Base-by-base conservation (phyloP, 2,329 filamentous ascomycete species). In the Xylaria polymorpha region DNA sequence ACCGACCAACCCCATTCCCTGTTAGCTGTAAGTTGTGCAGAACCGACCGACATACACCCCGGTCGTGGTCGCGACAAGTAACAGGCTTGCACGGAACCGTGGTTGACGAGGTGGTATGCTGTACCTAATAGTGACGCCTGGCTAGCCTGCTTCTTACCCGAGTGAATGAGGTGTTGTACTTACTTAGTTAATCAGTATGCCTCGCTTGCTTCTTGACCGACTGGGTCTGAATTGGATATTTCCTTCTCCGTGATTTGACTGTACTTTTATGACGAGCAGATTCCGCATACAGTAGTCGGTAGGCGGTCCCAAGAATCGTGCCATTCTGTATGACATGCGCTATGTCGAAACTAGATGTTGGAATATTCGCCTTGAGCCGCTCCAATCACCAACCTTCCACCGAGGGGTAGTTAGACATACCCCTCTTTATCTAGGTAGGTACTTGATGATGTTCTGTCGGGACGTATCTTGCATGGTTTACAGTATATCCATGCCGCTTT, bases 201-300 rank as follows among this genome's bases (percentile, higher is more conserved):
- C 46, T 50, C 46, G 22, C 22, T 29, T 50, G 25, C n/a, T 32
- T 51, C 25, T 29, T 51, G 25, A 51, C 48, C 48, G 25, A 51
- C 48, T 51, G 48, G 22, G 22, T 18, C 48, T 22, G 46, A 50
- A 29, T 50, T 50, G 43, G n/a, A 20, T 9, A 18, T 29, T 8
- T 18, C 14, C 14, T 48, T 48, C 20, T 50, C 22, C 46, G 46
- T 15, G 46, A 29, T 22, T 25, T 50, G 22, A 29, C 46, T 20
- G 46, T 50, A 22, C 2, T 50, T 50, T 50, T 29, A 50, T 25
- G 22, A 29, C 22, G 22, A 50, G 22, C 22, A 35, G 25, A 53
- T 35, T 8, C 18, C 14, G 41, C 43, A 57, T 41, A 53, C 29
- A 41, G 3, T 39, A 8, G 6, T 48, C 37, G 41, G 29, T 46